Conservation (phyloP, 805 yeast species). For the Spathaspora sp. region DNA sequence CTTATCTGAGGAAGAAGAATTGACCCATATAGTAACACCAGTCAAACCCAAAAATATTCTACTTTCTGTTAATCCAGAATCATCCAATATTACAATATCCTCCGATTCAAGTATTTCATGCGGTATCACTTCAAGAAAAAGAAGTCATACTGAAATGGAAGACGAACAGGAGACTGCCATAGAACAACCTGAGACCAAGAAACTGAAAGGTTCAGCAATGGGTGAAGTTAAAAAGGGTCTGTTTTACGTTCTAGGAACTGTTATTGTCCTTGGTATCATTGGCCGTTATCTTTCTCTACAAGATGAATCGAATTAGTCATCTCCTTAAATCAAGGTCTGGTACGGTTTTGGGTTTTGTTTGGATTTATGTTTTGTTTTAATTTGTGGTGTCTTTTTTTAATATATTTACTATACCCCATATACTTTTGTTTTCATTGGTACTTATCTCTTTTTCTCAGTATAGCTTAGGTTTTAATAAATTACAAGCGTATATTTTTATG, state of each 20-base stretch:
- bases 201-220: constrained; percentile 5
- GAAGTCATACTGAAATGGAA: neutral
- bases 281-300: constrained; percentile 15
- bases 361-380: neutral
- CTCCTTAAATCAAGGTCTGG: neutral
- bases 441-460: neutral
- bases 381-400: neutral
- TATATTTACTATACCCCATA: neutral
- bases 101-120: neutral
- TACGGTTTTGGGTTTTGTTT: neutral
- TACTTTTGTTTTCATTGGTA: neutral
- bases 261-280: constrained; percentile 33
- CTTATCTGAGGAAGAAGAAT: neutral
- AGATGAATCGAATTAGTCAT: neutral
- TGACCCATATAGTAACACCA: no score
- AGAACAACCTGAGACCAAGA: constrained; percentile 8
- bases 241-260: constrained; percentile 27
- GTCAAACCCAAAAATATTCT: neutral
- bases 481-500: neutral
- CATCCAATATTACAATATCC: neutral
- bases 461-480: neutral
- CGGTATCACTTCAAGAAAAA: neutral
- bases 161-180: neutral
- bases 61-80: neutral
- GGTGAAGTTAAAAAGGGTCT: constrained; percentile 30